phyloP scores from a whole-genome alignment of 305 asterid species.

The Andrographis paniculata region DNA sequence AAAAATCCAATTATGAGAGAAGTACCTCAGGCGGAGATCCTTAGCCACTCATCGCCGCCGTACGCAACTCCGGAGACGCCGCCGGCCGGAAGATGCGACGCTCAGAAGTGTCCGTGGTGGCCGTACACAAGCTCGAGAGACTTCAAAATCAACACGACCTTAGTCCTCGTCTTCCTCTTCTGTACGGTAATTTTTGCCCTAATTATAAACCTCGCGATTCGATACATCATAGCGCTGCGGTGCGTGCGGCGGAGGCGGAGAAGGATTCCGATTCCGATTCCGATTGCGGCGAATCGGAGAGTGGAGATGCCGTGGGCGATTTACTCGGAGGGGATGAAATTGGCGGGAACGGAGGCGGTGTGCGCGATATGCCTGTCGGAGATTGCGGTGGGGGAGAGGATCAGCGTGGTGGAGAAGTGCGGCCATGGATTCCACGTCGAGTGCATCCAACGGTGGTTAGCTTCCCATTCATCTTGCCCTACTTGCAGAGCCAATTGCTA shows the following conservation, averaged over 20 bases:
- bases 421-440: slow-evolving; percentile 33
- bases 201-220: neutral
- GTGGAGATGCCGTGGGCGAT: neutral
- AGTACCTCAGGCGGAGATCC: neutral
- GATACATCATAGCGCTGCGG: neutral
- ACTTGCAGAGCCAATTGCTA: slow-evolving; percentile 33
- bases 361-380: slow-evolving; percentile 39
- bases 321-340: neutral
- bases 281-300: neutral
- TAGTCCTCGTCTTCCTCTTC: neutral
- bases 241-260: neutral
- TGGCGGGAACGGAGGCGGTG: slow-evolving; percentile 21
- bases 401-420: slow-evolving; percentile 33
- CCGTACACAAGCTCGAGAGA: neutral
- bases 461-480: slow-evolving; percentile 35
- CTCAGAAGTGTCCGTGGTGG: neutral
- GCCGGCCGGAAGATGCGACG: neutral
- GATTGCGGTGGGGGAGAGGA: slow-evolving; percentile 29
- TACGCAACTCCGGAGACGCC: neutral
- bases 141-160: neutral
- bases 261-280: neutral
- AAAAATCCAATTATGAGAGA: neutral
- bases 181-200: neutral
- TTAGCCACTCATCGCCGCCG: neutral
- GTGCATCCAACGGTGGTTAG: slow-evolving; percentile 36